Evolutionary conservation across 257 asterid species (phyloP).

Genomic region (Primulina eburnea): DNA sequence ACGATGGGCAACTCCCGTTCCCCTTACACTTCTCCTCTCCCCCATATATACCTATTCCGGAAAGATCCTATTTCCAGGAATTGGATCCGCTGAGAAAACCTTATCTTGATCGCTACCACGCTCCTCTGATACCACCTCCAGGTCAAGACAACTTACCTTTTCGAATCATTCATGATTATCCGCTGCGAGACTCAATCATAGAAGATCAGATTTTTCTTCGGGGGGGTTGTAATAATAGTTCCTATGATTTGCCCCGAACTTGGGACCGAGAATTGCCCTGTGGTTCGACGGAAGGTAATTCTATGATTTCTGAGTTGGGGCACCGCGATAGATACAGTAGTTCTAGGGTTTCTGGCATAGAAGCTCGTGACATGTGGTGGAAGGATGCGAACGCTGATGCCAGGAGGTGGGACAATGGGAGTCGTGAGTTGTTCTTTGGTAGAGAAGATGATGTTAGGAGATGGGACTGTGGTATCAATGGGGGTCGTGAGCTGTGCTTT

Average conservation of each 20-base stretch:
- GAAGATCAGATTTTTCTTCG: conserved; percentile 29
- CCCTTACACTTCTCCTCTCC: conserved; percentile 31
- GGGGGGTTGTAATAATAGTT: conserved; percentile 13
- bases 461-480: conserved; percentile 17
- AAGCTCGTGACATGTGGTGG: conserved; percentile 1
- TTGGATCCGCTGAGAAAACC: conserved; percentile 36
- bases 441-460: conserved; percentile 29
- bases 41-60: conserved; percentile 28
- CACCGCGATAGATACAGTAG: conserved; percentile 16
- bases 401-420: conserved; percentile 12
- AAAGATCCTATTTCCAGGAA: conserved; percentile 36
- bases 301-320: conserved; percentile 26
- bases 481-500: conserved; percentile 22
- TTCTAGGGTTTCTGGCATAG: background rate
- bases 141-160: conserved; percentile 25
- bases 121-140: conserved; percentile 32
- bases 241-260: conserved; percentile 19
- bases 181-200: conserved; percentile 30
- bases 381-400: conserved; percentile 15
- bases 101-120: conserved; percentile 26
- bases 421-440: conserved; percentile 25
- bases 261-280: conserved; percentile 21
- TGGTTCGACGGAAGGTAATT: conserved; percentile 19
- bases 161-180: conserved; percentile 24
- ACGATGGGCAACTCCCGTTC: conserved; percentile 23